Base-by-base conservation (phyloP, 768 basidiomycete species). In the Amanita muscaria region DNA sequence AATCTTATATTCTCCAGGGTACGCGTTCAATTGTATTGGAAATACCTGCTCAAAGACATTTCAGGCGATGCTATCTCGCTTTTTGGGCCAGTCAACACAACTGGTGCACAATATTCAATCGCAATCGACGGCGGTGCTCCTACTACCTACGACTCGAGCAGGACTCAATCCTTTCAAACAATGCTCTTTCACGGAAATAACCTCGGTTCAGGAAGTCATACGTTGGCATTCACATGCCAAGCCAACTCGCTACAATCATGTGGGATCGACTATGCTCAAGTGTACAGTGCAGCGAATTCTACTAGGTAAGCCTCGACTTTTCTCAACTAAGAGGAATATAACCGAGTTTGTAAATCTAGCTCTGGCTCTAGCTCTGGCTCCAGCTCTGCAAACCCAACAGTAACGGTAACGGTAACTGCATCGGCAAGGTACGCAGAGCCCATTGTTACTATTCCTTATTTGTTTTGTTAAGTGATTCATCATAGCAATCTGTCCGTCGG, bases 1-100 rank as follows among this genome's bases (percentile, higher is more conserved):
- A 23, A 18, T 15, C 21, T 46, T 9, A 46, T 14, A 11, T 33
- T 18, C 19, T 22, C 2, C 22, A 46, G 44, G 44, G 44, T 46
- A 31, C 15, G 44, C 21, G 19, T 22, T 12, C 8, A 4, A 3
- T 10, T 24, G 15, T 12, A 21, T 4, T 43, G 27, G 15, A n/a
- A 16, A 46, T 11, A 11, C 16, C 21, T 15, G 3, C 27, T 32
- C 19, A 31, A 38, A n/a, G 3, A 22, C 12, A 2, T 15, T 12
- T n/a, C 31, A 46, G 44, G 44, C n/a, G 36, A 46, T 5, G 44
- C 44, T 10, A 39, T 46, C 5, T 46, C 44, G n/a, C 34, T 46
- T 11, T 46, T 38, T 18, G 44, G 44, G 14, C 44, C 27, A 31
- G 44, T 46, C 10, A 29, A 25, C 15, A 11, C 16, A 12, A 24